Evolutionary conservation across 1,284 basidiomycete genomes (phyloP).

Genomic region (Stygiomarasmius scandens): DNA sequence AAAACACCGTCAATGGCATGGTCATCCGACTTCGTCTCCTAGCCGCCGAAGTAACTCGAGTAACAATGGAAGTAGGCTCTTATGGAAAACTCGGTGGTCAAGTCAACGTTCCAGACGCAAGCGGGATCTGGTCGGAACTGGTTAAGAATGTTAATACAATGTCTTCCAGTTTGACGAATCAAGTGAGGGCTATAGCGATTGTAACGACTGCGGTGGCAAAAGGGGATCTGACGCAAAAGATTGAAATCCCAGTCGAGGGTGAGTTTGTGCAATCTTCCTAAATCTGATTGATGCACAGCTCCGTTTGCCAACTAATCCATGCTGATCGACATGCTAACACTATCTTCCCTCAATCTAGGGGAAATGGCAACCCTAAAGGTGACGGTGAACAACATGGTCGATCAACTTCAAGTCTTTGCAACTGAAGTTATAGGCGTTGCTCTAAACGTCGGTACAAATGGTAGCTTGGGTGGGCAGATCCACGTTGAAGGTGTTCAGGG

Average conservation of each 20-base stretch:
- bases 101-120: conserved; percentile 90
- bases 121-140: conserved; percentile 93
- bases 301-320: no score
- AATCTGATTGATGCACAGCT: no score
- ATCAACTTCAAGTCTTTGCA: conserved; percentile 89
- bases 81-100: conserved; percentile 90
- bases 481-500: conserved; percentile 91
- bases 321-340: no score
- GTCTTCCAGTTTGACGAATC: conserved; percentile 92
- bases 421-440: conserved; percentile 60
- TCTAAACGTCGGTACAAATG: conserved; percentile 80
- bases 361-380: conserved; percentile 62
- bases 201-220: background rate
- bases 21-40: conserved; percentile 74
- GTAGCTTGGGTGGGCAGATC: conserved; percentile 92
- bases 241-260: conserved; percentile 89
- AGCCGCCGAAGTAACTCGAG: conserved; percentile 95
- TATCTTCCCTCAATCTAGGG: no score
- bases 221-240: conserved; percentile 77
- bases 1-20: conserved; percentile 99
- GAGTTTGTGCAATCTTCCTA: conserved; percentile 84
- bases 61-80: conserved; percentile 91
- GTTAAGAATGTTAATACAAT: conserved; percentile 86
- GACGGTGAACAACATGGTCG: conserved; percentile 41
- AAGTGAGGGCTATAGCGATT: conserved; percentile 59